Evolutionary conservation across 768 basidiomycete species (phyloP).

Genomic region (Lactarius quietus): DNA sequence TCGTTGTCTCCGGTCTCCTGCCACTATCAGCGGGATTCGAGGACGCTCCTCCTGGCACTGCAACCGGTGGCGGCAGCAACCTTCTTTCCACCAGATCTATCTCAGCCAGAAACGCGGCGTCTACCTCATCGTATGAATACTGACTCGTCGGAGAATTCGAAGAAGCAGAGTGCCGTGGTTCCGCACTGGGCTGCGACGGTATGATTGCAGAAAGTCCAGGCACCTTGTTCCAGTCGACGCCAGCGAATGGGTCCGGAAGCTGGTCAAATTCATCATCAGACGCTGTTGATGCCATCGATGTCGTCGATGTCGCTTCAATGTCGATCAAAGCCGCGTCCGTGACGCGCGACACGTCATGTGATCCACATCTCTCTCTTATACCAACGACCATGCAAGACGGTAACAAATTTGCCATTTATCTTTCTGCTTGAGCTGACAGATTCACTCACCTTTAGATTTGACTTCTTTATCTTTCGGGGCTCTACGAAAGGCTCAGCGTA

Average conservation of each 20-base stretch:
- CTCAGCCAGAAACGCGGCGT: constrained; percentile 25
- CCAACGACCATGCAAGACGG: constrained; percentile 12
- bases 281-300: neutral
- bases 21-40: neutral
- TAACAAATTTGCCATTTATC: neutral
- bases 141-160: constrained; percentile 3
- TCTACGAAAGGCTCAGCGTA: constrained; percentile 22
- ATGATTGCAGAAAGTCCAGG: constrained; percentile 30
- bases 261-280: constrained; percentile 49
- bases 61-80: neutral
- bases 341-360: constrained; percentile 1
- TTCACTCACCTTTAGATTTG: neutral
- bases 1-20: constrained; percentile 1
- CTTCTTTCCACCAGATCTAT: constrained; percentile 11
- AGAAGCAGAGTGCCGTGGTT: neutral
- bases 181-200: neutral
- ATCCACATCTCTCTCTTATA: neutral
- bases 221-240: constrained; percentile 43
- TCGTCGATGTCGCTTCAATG: too few species aligned
- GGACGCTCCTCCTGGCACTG: neutral
- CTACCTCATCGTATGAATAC: constrained; percentile 31
- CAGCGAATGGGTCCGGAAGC: constrained; percentile 51
- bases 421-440: neutral
- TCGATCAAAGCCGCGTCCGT: neutral
- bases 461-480: constrained; percentile 22